Base-by-base conservation (phyloP, 257 asterid species). In the Nicotiana tomentosiformis region DNA sequence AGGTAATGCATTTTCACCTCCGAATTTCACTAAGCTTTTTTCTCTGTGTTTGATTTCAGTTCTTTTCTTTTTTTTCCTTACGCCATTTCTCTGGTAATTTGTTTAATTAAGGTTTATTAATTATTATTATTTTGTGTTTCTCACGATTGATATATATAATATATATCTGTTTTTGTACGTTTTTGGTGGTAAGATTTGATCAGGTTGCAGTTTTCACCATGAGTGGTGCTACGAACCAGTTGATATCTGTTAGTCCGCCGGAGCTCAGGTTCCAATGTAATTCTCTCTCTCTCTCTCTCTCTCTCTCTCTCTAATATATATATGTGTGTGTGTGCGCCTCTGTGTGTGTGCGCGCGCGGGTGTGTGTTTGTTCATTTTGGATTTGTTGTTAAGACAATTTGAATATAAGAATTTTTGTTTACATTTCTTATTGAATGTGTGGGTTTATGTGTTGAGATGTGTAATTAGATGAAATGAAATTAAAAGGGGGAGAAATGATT, bases 241-340 rank as follows among this genome's bases (percentile, higher is more conserved):
- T 94, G 86, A 89, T 93, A 65, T 87, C 91, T 84, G 90, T 92
- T 69, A 86, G 88, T 23, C 98, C 97, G 8, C 93, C 91, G 29
- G 95, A 93, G 64, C 98, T 93, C 89, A 90, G 80, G 77, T 93
- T 93, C 87, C 95, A 91, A 90, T 88, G 98, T 92, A 81, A 88
- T 66, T 68, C 10, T 30, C 58, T 43, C 51, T 80, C 17, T 60
- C 18, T 17, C 0, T 62, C 4, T 74, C 32, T 58, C 33, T 20
- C 23, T 20, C 23, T 20, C 23, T 20, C 23, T 20, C 23, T 7
- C 20, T 4, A 20, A 29, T 17, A 14, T 26, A 33, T 33, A 33
- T 33, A 33, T 29, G 2, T 29, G 30, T 29, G 30, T 29, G 30
- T 1, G 30, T 2, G 30, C 30, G 30, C 26, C 26, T 23, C 26